Evolutionary conservation across 768 basidiomycete genomes (phyloP).

Genomic region (Podaxis sp.): DNA sequence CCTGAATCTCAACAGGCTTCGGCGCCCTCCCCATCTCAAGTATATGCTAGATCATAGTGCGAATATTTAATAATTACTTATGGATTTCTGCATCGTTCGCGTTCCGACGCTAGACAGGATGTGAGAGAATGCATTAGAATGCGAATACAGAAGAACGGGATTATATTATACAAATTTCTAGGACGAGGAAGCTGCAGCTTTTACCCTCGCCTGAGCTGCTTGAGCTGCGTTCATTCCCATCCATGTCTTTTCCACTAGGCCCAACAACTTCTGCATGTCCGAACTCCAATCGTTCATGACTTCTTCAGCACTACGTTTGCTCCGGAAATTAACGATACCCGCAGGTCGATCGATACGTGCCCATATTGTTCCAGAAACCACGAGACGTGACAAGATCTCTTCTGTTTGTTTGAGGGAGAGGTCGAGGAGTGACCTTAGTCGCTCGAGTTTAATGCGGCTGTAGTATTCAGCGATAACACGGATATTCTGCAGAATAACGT

Average conservation of each 20-base stretch:
- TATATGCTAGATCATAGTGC: slow-evolving; percentile 4
- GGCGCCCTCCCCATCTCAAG: background rate
- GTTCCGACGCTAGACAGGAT: background rate
- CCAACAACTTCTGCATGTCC: slow-evolving; percentile 90
- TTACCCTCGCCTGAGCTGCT: slow-evolving; percentile 72
- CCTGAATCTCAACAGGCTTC: background rate
- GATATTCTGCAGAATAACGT: slow-evolving; percentile 66
- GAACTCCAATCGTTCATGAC: slow-evolving; percentile 98
- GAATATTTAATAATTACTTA: slow-evolving; percentile 7
- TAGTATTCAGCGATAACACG: slow-evolving; percentile 95
- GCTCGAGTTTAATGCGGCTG: slow-evolving; percentile 82
- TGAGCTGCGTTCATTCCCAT: slow-evolving; percentile 92
- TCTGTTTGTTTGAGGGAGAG: slow-evolving; percentile 82
- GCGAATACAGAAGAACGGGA: background rate
- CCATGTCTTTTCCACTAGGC: slow-evolving; percentile 97
- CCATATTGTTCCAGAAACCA: slow-evolving; percentile 90
- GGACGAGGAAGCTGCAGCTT: slow-evolving; percentile 27
- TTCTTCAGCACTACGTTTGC: slow-evolving; percentile 82
- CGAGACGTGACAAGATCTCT: slow-evolving; percentile 83
- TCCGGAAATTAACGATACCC: slow-evolving; percentile 86
- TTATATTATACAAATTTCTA: slow-evolving; percentile 23
- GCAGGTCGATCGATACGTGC: slow-evolving; percentile 92
- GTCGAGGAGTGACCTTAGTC: slow-evolving; percentile 86
- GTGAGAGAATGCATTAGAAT: background rate
- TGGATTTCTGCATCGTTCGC: background rate